Evolutionary conservation across 352 stramenopile genomes (phyloP).

Genomic region (Peronospora destructor): DNA sequence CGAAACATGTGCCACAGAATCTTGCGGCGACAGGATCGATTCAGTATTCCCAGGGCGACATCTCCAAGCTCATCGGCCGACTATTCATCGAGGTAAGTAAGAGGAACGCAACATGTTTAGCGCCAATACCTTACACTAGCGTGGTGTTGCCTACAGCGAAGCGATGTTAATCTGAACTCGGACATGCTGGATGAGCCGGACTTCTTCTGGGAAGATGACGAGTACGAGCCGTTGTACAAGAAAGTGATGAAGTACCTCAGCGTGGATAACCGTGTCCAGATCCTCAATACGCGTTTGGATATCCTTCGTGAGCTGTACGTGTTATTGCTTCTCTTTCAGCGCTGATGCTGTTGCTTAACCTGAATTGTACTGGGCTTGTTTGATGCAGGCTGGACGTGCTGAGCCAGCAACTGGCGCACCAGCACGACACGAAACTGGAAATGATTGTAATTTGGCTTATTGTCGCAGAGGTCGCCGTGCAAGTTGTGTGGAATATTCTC

Average conservation of each 20-base stretch:
- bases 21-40: constrained; percentile 86
- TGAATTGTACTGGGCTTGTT: neutral
- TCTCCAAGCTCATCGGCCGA: constrained; percentile 87
- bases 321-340: neutral
- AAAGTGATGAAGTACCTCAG: constrained; percentile 90
- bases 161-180: constrained; percentile 91
- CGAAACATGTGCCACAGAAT: constrained; percentile 85
- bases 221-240: constrained; percentile 89
- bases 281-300: constrained; percentile 91
- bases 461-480: constrained; percentile 84
- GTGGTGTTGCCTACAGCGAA: constrained; percentile 50
- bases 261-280: constrained; percentile 87
- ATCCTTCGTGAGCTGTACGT: constrained; percentile 89
- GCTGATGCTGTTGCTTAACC: neutral
- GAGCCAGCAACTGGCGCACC: constrained; percentile 85
- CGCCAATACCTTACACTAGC: neutral
- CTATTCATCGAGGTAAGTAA: constrained; percentile 79
- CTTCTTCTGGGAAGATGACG: constrained; percentile 92
- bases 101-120: no score
- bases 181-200: constrained; percentile 92
- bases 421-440: constrained; percentile 87
- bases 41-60: constrained; percentile 85
- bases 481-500: constrained; percentile 85
- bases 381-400: constrained; percentile 84
- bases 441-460: constrained; percentile 94